Base-by-base conservation (phyloP, 192 early-diverging fungal genomes). In the Allomyces macrogynus region DNA sequence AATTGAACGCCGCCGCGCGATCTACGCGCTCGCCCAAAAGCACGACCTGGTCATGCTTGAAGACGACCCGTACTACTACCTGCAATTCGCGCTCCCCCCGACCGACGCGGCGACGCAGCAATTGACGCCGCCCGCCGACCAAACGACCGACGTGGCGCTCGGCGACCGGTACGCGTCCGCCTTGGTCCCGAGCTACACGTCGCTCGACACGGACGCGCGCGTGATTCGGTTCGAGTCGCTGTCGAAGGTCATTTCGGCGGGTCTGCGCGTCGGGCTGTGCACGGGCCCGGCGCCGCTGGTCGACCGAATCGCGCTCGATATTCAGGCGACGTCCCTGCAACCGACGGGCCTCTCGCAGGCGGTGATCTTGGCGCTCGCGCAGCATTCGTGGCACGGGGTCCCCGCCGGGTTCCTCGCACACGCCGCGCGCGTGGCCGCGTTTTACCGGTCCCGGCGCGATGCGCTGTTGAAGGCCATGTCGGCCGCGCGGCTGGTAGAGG, bases 1-100 rank as follows among this genome's bases (percentile, higher is more conserved):
- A 8, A 63, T 83, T 20, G 83, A 84, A 61, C 83, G 95, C 44
- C 91, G 88, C 64, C 81, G 76, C 43, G 76, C 77, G 16, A 79
- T 97, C 18, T 95, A 95, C 67, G 75, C 76, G 24, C 77, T 95
- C 65, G 85, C 84, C 10, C 77, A 77, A 62, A 77, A 83, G 67
- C 86, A 89, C 71, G 75, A 90, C 61, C 65, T 97, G 61, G 73
- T 97, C 20, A 88, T 97, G 27, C 72, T 94, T 24, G 95, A 97
- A 71, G 95, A 97, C 67, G 94, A 95, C 71, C 93, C 94, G 20
- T 97, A 97, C 70, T 94, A 89, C 67, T 94, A 89, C 63, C 72
- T 97, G 40, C 92, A 95, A 74, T 81, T 83, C 63, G 73, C 72
- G 25, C 49, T 57, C 12, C 3, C 20, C 12, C 12, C 49, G 4